phyloP scores from a whole-genome alignment of 352 stramenopile genomes.

The Thalassiosira livingstoniorum region DNA sequence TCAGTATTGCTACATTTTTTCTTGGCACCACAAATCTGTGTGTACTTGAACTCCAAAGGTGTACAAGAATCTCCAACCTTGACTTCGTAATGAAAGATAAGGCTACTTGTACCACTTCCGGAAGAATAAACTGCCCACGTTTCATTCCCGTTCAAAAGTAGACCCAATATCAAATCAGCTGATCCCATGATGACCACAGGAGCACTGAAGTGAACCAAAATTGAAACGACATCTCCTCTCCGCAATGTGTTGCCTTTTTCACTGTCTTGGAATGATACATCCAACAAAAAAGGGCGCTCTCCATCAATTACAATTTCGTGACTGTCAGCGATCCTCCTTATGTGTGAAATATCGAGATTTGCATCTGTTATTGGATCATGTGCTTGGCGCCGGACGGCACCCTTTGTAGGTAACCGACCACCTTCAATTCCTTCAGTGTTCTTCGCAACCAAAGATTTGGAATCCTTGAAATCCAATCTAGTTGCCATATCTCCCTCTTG shows the following conservation, averaged over 20 bases:
- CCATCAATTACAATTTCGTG: slow-evolving; percentile 54
- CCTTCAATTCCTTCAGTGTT: slow-evolving; percentile 66
- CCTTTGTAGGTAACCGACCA: slow-evolving; percentile 36
- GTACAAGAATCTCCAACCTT: slow-evolving; percentile 43
- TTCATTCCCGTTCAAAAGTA: slow-evolving; percentile 47
- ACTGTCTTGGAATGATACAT: slow-evolving; percentile 42
- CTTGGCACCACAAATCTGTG: slow-evolving; percentile 33
- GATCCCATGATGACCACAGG: slow-evolving; percentile 50
- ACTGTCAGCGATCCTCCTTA: slow-evolving; percentile 26
- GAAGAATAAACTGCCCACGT: slow-evolving; percentile 58
- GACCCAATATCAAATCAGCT: slow-evolving; percentile 40
- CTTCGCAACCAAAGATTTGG: slow-evolving; percentile 42
- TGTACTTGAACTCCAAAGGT: slow-evolving; percentile 51
- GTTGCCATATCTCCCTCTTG: slow-evolving; percentile 44
- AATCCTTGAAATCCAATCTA: slow-evolving; percentile 48
- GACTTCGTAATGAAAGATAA: slow-evolving; percentile 53
- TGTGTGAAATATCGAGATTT: slow-evolving; percentile 47
- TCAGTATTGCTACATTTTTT: slow-evolving; percentile 41
- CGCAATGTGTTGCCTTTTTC: slow-evolving; percentile 41
- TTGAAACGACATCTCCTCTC: slow-evolving; percentile 44
- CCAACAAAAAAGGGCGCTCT: slow-evolving; percentile 38
- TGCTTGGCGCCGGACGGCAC: slow-evolving; percentile 53
- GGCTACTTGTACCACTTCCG: slow-evolving; percentile 50
- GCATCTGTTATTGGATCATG: slow-evolving; percentile 46
- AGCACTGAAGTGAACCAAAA: slow-evolving; percentile 57